Evolutionary conservation across 805 yeast genomes (phyloP).

Genomic region (Millerozyma acaciae): DNA sequence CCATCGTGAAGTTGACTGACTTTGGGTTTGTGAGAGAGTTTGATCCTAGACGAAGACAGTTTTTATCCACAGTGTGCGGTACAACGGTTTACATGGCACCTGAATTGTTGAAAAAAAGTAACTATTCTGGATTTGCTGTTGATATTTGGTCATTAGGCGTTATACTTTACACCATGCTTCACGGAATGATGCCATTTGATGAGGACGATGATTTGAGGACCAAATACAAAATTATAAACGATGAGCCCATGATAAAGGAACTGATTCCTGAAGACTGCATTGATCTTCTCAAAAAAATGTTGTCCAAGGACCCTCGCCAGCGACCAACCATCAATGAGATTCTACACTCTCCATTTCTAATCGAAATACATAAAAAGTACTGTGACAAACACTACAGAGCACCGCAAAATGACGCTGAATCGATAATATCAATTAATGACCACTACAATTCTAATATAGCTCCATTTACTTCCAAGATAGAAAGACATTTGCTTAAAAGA

Average conservation of each 20-base stretch:
- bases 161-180: conserved; percentile 75
- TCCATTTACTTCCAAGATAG: conserved; percentile 59
- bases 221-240: conserved; percentile 54
- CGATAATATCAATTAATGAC: conserved; percentile 37
- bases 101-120: conserved; percentile 64
- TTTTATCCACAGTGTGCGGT: conserved; percentile 85
- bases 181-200: conserved; percentile 90
- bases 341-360: conserved; percentile 31
- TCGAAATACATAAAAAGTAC: conserved; percentile 27
- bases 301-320: conserved; percentile 60
- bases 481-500: conserved; percentile 56
- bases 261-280: conserved; percentile 48
- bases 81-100: conserved; percentile 98
- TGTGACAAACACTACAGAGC: conserved; percentile 15
- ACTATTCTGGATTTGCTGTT: conserved; percentile 73
- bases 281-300: conserved; percentile 48
- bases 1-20: conserved; percentile 76
- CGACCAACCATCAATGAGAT: conserved; percentile 51
- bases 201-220: conserved; percentile 71
- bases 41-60: conserved; percentile 38
- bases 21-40: conserved; percentile 90
- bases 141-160: conserved; percentile 95
- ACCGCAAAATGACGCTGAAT: conserved; percentile 28
- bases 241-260: conserved; percentile 57
- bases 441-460: conserved; percentile 26